Conservation (phyloP, 1,139 yeast genomes). For the Nadsonia commutata region DNA sequence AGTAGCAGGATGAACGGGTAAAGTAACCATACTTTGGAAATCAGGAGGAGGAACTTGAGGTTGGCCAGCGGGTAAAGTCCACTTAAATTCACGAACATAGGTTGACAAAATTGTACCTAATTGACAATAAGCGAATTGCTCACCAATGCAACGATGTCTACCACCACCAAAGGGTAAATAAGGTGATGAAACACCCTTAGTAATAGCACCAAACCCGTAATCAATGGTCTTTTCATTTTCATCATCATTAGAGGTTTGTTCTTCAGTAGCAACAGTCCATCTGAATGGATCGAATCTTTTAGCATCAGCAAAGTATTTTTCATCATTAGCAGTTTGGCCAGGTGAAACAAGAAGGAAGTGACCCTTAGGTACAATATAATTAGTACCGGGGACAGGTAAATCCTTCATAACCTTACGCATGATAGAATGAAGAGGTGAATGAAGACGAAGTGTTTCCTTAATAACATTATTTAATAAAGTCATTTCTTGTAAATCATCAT, state of each 20-base stretch:
- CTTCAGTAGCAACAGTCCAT: slow-evolving; percentile 37
- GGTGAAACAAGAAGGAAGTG: slow-evolving; percentile 88
- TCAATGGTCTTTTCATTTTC: slow-evolving; percentile 49
- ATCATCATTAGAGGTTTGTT: slow-evolving; percentile 15
- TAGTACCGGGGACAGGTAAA: slow-evolving; percentile 66
- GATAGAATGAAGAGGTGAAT: slow-evolving; percentile 90
- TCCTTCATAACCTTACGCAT: slow-evolving; percentile 80
- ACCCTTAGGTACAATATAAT: slow-evolving; percentile 74
- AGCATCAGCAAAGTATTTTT: slow-evolving; percentile 61
- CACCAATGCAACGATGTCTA: slow-evolving; percentile 98
- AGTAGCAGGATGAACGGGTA: slow-evolving; percentile 69
- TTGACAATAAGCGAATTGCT: slow-evolving; percentile 93
- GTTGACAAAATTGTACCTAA: slow-evolving; percentile 74
- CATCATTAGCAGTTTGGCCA: slow-evolving; percentile 73
- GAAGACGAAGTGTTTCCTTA: slow-evolving; percentile 88
- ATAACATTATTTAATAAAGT: slow-evolving; percentile 68
- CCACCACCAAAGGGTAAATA: slow-evolving; percentile 99
- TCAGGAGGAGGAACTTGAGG: slow-evolving; percentile 60
- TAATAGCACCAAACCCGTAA: slow-evolving; percentile 89
- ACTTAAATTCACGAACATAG: slow-evolving; percentile 59
- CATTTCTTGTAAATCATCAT: slow-evolving; percentile 72
- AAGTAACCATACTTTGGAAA: slow-evolving; percentile 84
- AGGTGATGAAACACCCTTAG: slow-evolving; percentile 92
- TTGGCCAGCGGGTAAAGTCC: slow-evolving; percentile 48
- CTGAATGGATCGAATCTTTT: slow-evolving; percentile 65